Evolutionary conservation across 108 stramenopile genomes (phyloP).

Genomic region (Aurantiochytrium sp.): DNA sequence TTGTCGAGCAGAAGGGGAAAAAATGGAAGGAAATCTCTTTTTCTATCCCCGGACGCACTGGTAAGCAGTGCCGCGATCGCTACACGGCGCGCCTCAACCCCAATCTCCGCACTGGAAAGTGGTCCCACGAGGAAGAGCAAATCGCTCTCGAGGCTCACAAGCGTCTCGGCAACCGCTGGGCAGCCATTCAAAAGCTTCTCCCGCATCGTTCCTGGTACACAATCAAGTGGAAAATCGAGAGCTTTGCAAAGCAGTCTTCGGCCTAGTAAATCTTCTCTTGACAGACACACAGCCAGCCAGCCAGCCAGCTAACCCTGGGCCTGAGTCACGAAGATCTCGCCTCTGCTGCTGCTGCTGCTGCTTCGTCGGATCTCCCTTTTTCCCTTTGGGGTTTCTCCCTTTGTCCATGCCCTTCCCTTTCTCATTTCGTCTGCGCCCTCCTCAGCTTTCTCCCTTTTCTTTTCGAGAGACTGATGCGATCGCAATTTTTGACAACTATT

Average conservation of each 20-base stretch:
- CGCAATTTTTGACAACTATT: too few relatives aligned
- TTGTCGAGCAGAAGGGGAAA: neutral
- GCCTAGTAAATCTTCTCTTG: neutral
- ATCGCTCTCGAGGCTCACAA: conserved; percentile 20
- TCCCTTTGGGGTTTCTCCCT: too few relatives aligned
- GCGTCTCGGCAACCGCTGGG: conserved; percentile 54
- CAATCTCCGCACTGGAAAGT: conserved; percentile 48
- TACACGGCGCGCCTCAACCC: conserved; percentile 78
- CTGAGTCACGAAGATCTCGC: too few relatives aligned
- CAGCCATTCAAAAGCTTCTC: conserved; percentile 56
- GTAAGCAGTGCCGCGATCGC: conserved; percentile 57
- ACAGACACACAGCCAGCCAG: too few relatives aligned
- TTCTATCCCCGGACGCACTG: conserved; percentile 37
- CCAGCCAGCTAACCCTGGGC: too few relatives aligned
- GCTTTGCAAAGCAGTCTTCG: neutral
- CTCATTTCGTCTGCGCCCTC: too few relatives aligned
- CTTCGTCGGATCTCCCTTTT: too few relatives aligned
- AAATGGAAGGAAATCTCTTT: conserved; percentile 5
- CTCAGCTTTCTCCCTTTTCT: too few relatives aligned
- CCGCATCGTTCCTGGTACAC: conserved; percentile 52
- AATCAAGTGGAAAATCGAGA: conserved; percentile 32
- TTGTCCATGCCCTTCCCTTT: too few relatives aligned
- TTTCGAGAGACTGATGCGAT: too few relatives aligned
- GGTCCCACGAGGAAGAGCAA: conserved; percentile 46
- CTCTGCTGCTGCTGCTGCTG: too few relatives aligned